These are phyloP conservation scores for Apophysomyces variabilis DNA, from an alignment of 371 early-diverging fungal species.

Conservation along the genomic window DNA sequence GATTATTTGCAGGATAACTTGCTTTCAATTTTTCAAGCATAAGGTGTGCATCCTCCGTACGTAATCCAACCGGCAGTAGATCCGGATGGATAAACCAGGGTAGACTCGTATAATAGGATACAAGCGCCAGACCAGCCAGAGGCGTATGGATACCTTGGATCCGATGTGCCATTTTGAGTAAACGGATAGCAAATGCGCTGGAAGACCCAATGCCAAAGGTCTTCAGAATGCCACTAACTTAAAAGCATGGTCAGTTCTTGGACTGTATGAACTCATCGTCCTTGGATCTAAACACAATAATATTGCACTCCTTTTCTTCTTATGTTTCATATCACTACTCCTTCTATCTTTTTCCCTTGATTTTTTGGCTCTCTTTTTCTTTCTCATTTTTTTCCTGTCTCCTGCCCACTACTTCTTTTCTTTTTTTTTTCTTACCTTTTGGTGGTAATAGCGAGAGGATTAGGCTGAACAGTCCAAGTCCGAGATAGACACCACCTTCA, in stretches of 20 bases:
- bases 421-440: slow-evolving; percentile 28
- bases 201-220: slow-evolving; percentile 30
- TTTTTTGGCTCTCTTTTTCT: not conserved
- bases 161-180: slow-evolving; percentile 21
- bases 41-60: slow-evolving; percentile 15
- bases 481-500: slow-evolving; percentile 34
- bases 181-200: slow-evolving; percentile 17
- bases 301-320: no score
- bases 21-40: slow-evolving; percentile 22
- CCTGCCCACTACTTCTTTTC: not conserved
- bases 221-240: slow-evolving; percentile 28
- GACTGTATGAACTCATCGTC: no score
- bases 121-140: slow-evolving; percentile 23
- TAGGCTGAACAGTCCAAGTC: slow-evolving; percentile 35
- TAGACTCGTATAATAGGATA: slow-evolving; percentile 30
- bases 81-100: slow-evolving; percentile 29
- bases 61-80: slow-evolving; percentile 17
- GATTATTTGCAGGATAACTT: slow-evolving; percentile 21
- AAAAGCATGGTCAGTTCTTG: not conserved
- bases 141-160: slow-evolving; percentile 30
- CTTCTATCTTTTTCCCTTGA: no score
- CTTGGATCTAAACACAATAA: no score
- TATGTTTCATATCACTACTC: no score
- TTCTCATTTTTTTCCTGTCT: not conserved
- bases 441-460: slow-evolving; percentile 33